Evolutionary conservation across 2,329 filamentous ascomycete genomes (phyloP).

Genomic region (Ustulina deusta): DNA sequence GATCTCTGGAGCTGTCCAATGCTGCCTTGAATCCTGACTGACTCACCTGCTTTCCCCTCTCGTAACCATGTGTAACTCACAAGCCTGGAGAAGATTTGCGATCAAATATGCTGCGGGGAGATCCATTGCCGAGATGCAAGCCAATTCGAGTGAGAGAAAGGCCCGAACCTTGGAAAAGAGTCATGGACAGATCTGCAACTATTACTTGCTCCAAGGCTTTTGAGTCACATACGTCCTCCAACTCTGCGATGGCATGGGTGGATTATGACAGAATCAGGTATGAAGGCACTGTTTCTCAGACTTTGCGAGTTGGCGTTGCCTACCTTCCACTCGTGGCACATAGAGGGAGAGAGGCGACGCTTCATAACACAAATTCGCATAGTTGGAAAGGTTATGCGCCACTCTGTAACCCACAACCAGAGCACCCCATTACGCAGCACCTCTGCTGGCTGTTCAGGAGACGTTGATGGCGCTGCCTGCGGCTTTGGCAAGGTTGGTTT

Average conservation of each 20-base stretch:
- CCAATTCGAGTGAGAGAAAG: not conserved
- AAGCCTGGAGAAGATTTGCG: not conserved
- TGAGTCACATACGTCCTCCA: constrained; percentile 21
- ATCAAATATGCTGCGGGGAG: not conserved
- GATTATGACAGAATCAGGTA: not conserved
- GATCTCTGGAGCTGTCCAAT: not conserved
- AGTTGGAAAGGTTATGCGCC: not conserved
- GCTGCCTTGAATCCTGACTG: constrained; percentile 1
- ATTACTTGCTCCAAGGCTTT: not conserved
- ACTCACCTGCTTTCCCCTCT: constrained; percentile 8
- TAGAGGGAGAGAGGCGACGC: too few relatives aligned
- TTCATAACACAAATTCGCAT: not conserved
- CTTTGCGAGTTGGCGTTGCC: not conserved
- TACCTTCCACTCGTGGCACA: not conserved
- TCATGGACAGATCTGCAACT: too few relatives aligned
- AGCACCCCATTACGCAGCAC: too few relatives aligned
- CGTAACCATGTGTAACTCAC: constrained; percentile 16
- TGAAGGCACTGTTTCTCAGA: not conserved
- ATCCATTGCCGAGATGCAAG: not conserved
- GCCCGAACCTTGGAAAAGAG: too few relatives aligned
- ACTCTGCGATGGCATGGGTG: not conserved
- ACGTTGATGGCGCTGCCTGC: too few relatives aligned
- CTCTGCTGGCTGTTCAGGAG: too few relatives aligned
- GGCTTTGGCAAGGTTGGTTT: too few relatives aligned
- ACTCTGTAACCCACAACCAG: too few relatives aligned